Evolutionary conservation across 345 rosid genomes (phyloP).

Genomic region (Eutrema heterophyllum): DNA sequence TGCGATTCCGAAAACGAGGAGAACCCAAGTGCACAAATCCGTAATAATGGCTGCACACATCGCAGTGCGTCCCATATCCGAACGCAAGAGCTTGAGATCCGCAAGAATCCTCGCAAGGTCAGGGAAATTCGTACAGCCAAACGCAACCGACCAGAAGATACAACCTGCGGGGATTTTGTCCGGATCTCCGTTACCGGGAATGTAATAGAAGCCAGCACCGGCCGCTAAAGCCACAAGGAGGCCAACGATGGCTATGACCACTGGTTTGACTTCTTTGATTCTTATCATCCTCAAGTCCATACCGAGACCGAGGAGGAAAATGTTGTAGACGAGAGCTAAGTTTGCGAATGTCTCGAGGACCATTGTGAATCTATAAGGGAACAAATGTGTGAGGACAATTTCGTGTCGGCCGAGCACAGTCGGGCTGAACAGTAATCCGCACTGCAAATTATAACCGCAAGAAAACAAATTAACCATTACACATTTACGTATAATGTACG

Average conservation of each 20-base stretch:
- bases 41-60: constrained; percentile 43
- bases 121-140: constrained; percentile 55
- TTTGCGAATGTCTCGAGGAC: constrained; percentile 48
- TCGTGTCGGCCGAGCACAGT: not conserved
- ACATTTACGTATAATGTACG: not conserved
- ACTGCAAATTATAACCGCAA: constrained; percentile 27
- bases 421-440: constrained; percentile 49
- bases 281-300: constrained; percentile 45
- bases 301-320: constrained; percentile 62
- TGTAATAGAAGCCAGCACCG: constrained; percentile 36
- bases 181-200: not conserved
- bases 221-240: constrained; percentile 30
- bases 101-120: constrained; percentile 51
- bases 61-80: constrained; percentile 50
- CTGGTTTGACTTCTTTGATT: constrained; percentile 22
- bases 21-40: constrained; percentile 52
- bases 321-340: constrained; percentile 43
- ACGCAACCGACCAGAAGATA: constrained; percentile 46
- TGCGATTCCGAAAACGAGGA: constrained; percentile 29
- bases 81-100: constrained; percentile 60
- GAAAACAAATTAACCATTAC: not conserved
- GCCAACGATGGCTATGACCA: constrained; percentile 40
- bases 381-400: not conserved
- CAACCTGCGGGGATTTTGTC: constrained; percentile 24
- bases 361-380: constrained; percentile 33